These are phyloP conservation scores for Triticum timopheevii DNA, from an alignment of 176 grass and related monocot species.

Conservation along the genomic window DNA sequence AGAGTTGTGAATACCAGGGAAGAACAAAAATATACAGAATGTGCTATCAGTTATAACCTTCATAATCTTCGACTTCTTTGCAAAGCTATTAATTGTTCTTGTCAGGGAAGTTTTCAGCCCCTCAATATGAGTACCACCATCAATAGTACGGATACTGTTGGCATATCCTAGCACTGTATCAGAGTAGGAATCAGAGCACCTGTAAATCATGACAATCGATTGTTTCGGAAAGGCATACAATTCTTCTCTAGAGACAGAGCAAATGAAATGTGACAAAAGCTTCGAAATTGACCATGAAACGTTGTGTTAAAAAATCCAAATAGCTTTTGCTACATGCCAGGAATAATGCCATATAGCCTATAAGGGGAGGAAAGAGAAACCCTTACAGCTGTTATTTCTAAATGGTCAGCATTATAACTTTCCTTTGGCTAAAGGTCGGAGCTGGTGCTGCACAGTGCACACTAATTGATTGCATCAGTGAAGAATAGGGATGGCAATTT, in stretches of 20 bases:
- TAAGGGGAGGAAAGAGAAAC: neutral
- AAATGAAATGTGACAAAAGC: slow-evolving; percentile 14
- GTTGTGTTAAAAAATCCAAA: neutral
- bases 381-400: slow-evolving; percentile 9
- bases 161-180: slow-evolving; percentile 96
- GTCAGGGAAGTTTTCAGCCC: slow-evolving; percentile 89
- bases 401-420: slow-evolving; percentile 3
- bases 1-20: neutral
- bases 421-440: neutral
- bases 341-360: neutral
- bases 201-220: slow-evolving; percentile 43
- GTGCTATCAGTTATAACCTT: slow-evolving; percentile 68
- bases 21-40: slow-evolving; percentile 10
- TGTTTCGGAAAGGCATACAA: slow-evolving; percentile 15
- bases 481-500: too few relatives aligned
- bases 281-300: slow-evolving; percentile 9
- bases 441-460: neutral
- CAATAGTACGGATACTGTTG: slow-evolving; percentile 96
- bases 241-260: neutral
- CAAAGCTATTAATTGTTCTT: slow-evolving; percentile 87
- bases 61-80: slow-evolving; percentile 77
- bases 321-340: neutral
- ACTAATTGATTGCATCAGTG: neutral
- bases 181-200: slow-evolving; percentile 94
- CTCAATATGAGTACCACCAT: slow-evolving; percentile 98